Percentiles rank a stretch among this genome's conserved stretches.
These are phyloP conservation scores for Ricinus communis DNA, from an alignment of 345 rosid genomes.

Conservation along the genomic window DNA sequence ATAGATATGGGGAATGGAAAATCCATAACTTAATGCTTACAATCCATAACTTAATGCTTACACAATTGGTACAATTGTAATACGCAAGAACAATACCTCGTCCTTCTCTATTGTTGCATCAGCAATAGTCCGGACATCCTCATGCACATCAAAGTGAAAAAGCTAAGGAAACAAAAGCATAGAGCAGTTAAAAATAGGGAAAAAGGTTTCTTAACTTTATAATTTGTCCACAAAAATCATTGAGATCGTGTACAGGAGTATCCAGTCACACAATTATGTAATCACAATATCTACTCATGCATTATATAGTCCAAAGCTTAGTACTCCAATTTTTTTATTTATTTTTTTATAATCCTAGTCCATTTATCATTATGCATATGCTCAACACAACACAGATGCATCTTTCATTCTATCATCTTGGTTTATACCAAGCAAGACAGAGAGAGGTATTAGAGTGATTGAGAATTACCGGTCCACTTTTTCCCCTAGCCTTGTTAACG, in stretches of 20 bases:
- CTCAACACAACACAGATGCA: background rate
- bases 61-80: background rate
- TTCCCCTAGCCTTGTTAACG: slow-evolving; percentile 94
- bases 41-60: background rate
- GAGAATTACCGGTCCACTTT: slow-evolving; percentile 95
- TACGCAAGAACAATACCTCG: slow-evolving; percentile 48
- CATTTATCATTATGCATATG: no score
- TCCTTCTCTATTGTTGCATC: slow-evolving; percentile 98
- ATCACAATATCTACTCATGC: no score
- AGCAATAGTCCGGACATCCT: slow-evolving; percentile 92
- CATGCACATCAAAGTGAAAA: slow-evolving; percentile 98
- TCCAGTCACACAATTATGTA: no score
- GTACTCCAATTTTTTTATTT: no score
- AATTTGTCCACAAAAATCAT: background rate
- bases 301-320: no score
- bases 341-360: no score
- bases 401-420: background rate
- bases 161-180: slow-evolving; percentile 45
- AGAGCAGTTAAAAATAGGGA: background rate
- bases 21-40: background rate
- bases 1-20: no score
- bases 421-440: background rate
- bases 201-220: background rate
- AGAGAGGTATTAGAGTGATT: background rate
- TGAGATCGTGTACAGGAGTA: background rate